phyloP scores from a whole-genome alignment of 2,329 filamentous ascomycete species.

The Juglanconis sp. region DNA sequence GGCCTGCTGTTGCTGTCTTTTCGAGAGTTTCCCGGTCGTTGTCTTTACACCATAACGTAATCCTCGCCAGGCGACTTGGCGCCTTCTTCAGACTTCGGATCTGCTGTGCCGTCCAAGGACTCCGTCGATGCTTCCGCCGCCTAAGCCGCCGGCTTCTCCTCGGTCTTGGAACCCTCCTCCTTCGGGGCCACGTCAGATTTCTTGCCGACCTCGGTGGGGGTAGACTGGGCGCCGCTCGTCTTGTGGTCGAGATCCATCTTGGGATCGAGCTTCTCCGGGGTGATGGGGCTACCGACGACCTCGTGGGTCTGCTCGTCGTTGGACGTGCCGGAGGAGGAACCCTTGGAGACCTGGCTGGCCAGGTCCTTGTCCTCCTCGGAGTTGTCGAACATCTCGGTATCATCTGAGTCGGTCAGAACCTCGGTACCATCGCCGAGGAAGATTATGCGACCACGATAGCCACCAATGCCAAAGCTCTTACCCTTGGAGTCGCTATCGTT shows the following conservation, averaged over 20 bases:
- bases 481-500: slow-evolving; percentile 54
- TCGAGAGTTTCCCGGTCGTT: background rate
- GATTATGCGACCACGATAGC: slow-evolving; percentile 83
- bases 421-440: slow-evolving; percentile 94
- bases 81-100: background rate
- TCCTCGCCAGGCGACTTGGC: background rate
- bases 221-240: background rate
- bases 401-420: slow-evolving; percentile 81
- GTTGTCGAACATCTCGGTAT: slow-evolving; percentile 92
- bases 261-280: slow-evolving; percentile 19
- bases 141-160: slow-evolving; percentile 16
- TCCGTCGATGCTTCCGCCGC: background rate
- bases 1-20: background rate
- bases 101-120: background rate
- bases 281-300: slow-evolving; percentile 18
- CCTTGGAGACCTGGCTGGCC: slow-evolving; percentile 76
- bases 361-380: slow-evolving; percentile 81
- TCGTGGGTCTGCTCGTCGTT: slow-evolving; percentile 23
- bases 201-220: background rate
- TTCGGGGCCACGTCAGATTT: too few relatives aligned
- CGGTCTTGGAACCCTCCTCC: slow-evolving; percentile 6
- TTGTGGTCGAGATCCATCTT: slow-evolving; percentile 15
- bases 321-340: slow-evolving; percentile 29
- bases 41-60: background rate
- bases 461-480: slow-evolving; percentile 62